Conservation (phyloP, 2,329 filamentous ascomycete species). For the Pseudonectria buxi region DNA sequence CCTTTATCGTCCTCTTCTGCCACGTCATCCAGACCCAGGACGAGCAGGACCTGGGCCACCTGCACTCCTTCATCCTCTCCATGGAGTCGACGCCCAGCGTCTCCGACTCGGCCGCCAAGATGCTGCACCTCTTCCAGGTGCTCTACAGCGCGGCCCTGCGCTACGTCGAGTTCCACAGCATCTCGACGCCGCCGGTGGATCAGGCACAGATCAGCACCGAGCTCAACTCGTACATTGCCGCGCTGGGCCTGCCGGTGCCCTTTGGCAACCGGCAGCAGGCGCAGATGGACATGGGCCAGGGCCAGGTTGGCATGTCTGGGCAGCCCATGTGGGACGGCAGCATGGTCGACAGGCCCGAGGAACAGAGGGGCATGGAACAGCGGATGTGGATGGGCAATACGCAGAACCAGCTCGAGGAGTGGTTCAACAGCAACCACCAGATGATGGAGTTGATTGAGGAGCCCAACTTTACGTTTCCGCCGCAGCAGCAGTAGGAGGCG, state of each 20-base stretch:
- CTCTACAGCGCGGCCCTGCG: background rate
- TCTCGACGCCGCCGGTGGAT: background rate
- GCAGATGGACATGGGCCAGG: too few relatives aligned
- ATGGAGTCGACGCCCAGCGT: background rate
- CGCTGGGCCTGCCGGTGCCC: background rate
- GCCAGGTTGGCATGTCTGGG: too few relatives aligned
- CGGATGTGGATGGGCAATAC: slow-evolving; percentile 3
- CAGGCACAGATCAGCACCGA: background rate
- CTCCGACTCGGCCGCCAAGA: slow-evolving; percentile 1
- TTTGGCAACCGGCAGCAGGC: background rate
- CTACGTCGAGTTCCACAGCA: background rate
- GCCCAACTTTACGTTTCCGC: background rate
- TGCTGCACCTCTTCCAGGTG: slow-evolving; percentile 1
- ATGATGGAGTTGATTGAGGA: slow-evolving; percentile 4
- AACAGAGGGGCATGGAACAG: background rate
- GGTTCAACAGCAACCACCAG: slow-evolving; percentile 5
- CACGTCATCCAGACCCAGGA: slow-evolving; percentile 4
- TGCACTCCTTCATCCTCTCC: slow-evolving; percentile 1
- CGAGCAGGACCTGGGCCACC: slow-evolving; percentile 1
- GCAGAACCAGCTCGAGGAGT: slow-evolving; percentile 2
- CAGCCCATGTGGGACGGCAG: too few relatives aligned
- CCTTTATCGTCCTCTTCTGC: slow-evolving; percentile 4
- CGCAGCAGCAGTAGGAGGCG: too few relatives aligned
- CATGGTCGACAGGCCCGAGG: too few relatives aligned
- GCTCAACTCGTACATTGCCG: background rate